Evolutionary conservation across 2,329 filamentous ascomycete genomes (phyloP).

Genomic region (Seiridium unicorne): DNA sequence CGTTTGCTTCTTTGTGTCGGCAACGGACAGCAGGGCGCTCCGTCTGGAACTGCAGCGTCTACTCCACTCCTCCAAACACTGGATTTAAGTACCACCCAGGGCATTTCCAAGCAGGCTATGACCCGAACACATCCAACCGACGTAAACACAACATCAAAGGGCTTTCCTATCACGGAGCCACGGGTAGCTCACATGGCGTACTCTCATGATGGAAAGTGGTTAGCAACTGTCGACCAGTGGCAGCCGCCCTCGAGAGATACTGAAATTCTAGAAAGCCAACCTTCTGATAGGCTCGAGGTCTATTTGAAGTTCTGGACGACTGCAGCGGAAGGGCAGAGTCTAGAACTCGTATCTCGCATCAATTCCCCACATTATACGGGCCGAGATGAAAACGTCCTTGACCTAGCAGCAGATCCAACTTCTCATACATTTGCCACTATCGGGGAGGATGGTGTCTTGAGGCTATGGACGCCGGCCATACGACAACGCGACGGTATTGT

Average conservation of each 20-base stretch:
- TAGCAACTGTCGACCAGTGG: slow-evolving; percentile 93
- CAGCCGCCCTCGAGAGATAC: slow-evolving; percentile 69
- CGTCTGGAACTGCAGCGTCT: slow-evolving; percentile 48
- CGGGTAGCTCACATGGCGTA: slow-evolving; percentile 73
- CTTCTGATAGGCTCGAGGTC: slow-evolving; percentile 62
- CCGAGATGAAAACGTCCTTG: slow-evolving; percentile 61
- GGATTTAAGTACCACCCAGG: slow-evolving; percentile 75
- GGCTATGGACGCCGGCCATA: slow-evolving; percentile 77
- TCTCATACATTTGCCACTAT: slow-evolving; percentile 77
- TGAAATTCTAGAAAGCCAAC: slow-evolving; percentile 49
- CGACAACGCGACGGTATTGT: slow-evolving; percentile 67
- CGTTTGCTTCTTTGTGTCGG: slow-evolving; percentile 68
- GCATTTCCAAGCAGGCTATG: slow-evolving; percentile 82
- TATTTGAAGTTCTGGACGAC: slow-evolving; percentile 89
- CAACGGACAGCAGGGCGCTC: slow-evolving; percentile 54
- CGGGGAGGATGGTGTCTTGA: slow-evolving; percentile 74
- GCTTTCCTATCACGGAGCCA: slow-evolving; percentile 72
- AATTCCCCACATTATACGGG: slow-evolving; percentile 74
- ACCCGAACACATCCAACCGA: slow-evolving; percentile 85
- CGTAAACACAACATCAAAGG: slow-evolving; percentile 70
- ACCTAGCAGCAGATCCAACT: slow-evolving; percentile 68
- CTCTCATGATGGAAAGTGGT: slow-evolving; percentile 80
- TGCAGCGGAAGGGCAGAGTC: slow-evolving; percentile 44
- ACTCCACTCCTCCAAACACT: slow-evolving; percentile 75
- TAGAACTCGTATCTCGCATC: slow-evolving; percentile 79